Percentiles rank a stretch among this genome's conserved stretches.
phyloP scores from a whole-genome alignment of 805 yeast genomes.

The Jamesozyma jinghongensis region DNA sequence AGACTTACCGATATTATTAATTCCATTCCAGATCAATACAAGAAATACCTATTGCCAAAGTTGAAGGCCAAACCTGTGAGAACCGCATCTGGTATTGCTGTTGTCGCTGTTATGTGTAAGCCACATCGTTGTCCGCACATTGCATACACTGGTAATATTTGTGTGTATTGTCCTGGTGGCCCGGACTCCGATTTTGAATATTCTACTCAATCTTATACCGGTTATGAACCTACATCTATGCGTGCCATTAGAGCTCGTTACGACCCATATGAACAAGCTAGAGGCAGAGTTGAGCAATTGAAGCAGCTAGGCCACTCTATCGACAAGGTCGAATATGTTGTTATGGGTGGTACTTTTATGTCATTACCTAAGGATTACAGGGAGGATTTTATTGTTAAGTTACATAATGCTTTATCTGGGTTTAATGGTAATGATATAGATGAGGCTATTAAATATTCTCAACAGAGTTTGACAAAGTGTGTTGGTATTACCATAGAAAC shows the following conservation, averaged over 20 bases:
- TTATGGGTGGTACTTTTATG: slow-evolving; percentile 99
- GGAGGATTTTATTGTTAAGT: slow-evolving; percentile 76
- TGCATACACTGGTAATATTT: slow-evolving; percentile 96
- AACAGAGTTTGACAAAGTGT: slow-evolving; percentile 91
- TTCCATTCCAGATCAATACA: slow-evolving; percentile 93
- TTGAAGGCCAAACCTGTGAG: slow-evolving; percentile 97
- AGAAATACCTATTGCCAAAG: slow-evolving; percentile 83
- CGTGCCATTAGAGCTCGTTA: slow-evolving; percentile 97
- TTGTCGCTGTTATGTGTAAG: slow-evolving; percentile 98
- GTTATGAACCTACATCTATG: slow-evolving; percentile 98
- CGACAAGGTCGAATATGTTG: slow-evolving; percentile 93
- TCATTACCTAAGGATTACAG: slow-evolving; percentile 83
- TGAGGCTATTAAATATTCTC: slow-evolving; percentile 85
- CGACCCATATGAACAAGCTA: slow-evolving; percentile 96
- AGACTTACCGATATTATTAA: slow-evolving; percentile 89
- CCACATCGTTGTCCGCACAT: slow-evolving; percentile 99
- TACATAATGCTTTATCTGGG: slow-evolving; percentile 94
- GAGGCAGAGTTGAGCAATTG: slow-evolving; percentile 94
- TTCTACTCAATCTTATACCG: slow-evolving; percentile 96
- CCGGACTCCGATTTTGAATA: slow-evolving; percentile 98
- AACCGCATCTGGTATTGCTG: slow-evolving; percentile 98
- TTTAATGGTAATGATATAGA: slow-evolving; percentile 78
- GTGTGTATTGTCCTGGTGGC: slow-evolving; percentile 98
- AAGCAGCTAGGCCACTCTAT: slow-evolving; percentile 93
- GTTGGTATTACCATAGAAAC: slow-evolving; percentile 98